phyloP scores from a whole-genome alignment of 73 alveolate genomes.

The Tetrahymena borealis region DNA sequence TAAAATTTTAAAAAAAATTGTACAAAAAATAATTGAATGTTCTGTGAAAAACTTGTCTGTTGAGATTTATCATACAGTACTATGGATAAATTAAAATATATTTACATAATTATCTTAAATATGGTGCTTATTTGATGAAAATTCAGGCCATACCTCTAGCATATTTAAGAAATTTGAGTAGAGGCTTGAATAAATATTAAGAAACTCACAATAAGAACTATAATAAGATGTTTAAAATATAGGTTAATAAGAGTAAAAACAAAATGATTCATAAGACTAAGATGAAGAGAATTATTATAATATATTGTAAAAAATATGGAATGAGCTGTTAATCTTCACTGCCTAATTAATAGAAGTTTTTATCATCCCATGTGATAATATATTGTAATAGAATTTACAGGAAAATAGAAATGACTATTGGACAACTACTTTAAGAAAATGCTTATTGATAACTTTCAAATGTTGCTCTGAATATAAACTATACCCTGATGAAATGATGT shows the following conservation, averaged over 20 bases:
- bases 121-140: not conserved
- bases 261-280: too few species aligned
- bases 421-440: not conserved
- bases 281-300: not conserved
- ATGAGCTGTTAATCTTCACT: not conserved
- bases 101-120: not conserved
- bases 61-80: not conserved
- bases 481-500: not conserved
- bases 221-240: not conserved
- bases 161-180: not conserved
- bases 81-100: not conserved
- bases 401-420: too few species aligned
- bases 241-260: too few species aligned
- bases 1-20: not conserved
- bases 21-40: not conserved
- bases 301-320: not conserved
- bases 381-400: not conserved
- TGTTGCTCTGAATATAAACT: not conserved
- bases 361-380: not conserved
- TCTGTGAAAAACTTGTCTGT: not conserved
- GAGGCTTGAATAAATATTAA: not conserved
- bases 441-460: not conserved
- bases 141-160: not conserved
- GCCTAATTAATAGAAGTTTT: not conserved
- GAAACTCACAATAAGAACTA: not conserved